A percentile compares a stretch with the other conserved stretches of the same genome.
Conservation (phyloP, 768 basidiomycete genomes). For the Leucocoprinus leucothites region DNA sequence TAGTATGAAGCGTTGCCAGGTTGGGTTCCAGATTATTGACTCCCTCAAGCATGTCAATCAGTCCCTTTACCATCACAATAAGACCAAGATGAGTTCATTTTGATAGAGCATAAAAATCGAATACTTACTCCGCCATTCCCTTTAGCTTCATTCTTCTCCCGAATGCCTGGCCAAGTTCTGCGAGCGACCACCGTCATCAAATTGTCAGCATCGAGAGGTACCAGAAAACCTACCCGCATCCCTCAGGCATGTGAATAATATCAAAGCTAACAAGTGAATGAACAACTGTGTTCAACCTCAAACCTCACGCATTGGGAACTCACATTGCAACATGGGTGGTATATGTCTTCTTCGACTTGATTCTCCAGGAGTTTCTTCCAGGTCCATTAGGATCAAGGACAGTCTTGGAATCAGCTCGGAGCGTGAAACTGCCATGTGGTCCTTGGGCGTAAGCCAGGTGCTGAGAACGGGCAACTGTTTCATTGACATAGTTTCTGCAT, state of each 20-base stretch:
- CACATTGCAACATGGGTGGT: slow-evolving; percentile 52
- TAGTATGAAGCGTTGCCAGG: slow-evolving; percentile 54
- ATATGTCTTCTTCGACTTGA: slow-evolving; percentile 47
- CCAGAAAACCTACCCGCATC: too few relatives aligned
- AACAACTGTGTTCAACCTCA: too few relatives aligned
- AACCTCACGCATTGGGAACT: slow-evolving; percentile 14
- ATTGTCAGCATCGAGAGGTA: too few relatives aligned
- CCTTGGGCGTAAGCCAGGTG: slow-evolving; percentile 54
- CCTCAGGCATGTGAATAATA: too few relatives aligned
- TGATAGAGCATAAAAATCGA: background rate
- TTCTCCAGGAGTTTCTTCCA: slow-evolving; percentile 54
- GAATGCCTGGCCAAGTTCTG: background rate
- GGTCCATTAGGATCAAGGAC: slow-evolving; percentile 40
- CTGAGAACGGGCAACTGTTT: slow-evolving; percentile 33
- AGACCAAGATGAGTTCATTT: background rate
- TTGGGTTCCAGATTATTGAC: slow-evolving; percentile 56
- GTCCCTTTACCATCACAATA: slow-evolving; percentile 27
- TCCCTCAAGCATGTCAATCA: slow-evolving; percentile 52
- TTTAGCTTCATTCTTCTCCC: background rate
- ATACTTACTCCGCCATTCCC: background rate
- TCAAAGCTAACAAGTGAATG: too few relatives aligned
- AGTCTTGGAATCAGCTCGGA: slow-evolving; percentile 48
- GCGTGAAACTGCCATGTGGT: slow-evolving; percentile 35
- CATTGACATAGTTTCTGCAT: slow-evolving; percentile 37
- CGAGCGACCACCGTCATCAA: too few relatives aligned